Evolutionary conservation across 2,329 filamentous ascomycete species (phyloP).

Genomic region (Hymenoscyphus scutula): DNA sequence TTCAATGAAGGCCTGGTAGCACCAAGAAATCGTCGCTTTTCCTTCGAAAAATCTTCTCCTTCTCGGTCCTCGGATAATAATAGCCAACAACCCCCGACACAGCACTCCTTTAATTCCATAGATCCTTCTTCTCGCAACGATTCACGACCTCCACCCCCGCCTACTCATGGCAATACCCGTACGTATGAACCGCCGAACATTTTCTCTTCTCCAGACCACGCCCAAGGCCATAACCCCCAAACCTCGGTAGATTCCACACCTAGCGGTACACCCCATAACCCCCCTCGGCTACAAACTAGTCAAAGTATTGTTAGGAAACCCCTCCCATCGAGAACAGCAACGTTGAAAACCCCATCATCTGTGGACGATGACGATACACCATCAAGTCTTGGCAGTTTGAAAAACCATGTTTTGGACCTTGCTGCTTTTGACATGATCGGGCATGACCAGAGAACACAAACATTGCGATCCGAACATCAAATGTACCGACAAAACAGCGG

Average conservation of each 20-base stretch:
- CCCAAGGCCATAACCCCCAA: conserved; percentile 22
- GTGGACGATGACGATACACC: conserved; percentile 36
- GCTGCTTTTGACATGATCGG: conserved; percentile 45
- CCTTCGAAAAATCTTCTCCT: conserved; percentile 31
- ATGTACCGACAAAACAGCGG: conserved; percentile 37
- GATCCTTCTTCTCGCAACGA: conserved; percentile 12
- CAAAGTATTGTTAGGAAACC: conserved; percentile 52
- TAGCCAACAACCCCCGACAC: conserved; percentile 19
- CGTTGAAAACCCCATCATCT: conserved; percentile 40
- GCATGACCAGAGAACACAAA: conserved; percentile 17
- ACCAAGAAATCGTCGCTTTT: conserved; percentile 30
- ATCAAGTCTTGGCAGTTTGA: conserved; percentile 42
- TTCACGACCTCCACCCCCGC: conserved; percentile 11
- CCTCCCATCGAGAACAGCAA: conserved; percentile 42
- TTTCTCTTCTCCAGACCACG: conserved; percentile 13
- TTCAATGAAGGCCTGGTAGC: conserved; percentile 38
- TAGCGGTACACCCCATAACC: conserved; percentile 21
- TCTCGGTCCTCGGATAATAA: conserved; percentile 20
- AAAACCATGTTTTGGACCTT: conserved; percentile 45
- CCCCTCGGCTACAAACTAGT: conserved; percentile 39
- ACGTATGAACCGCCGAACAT: conserved; percentile 24
- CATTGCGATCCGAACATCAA: conserved; percentile 24
- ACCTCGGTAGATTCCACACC: conserved; percentile 25
- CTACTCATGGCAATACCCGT: conserved; percentile 15
- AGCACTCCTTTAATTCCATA: conserved; percentile 15